phyloP scores from a whole-genome alignment of 306 rosid species.

The Castanea crenata region DNA sequence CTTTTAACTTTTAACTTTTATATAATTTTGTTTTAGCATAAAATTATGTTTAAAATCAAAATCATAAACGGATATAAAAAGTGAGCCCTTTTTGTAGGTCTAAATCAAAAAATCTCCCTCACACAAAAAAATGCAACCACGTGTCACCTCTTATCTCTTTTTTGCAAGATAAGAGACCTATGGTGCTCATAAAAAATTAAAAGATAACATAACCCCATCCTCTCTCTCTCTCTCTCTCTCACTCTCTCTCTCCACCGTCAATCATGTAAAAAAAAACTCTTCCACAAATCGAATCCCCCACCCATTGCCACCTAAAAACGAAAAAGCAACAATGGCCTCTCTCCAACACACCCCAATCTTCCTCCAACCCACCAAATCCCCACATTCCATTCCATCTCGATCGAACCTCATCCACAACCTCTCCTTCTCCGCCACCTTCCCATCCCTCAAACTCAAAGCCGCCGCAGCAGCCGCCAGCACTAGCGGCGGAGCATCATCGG shows the following conservation, averaged over 20 bases:
- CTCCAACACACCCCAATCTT: slow-evolving; percentile 60
- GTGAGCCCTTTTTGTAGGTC: not conserved
- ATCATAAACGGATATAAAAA: too few species aligned
- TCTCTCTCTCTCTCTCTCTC: not conserved
- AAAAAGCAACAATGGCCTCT: slow-evolving; percentile 57
- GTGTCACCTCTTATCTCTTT: slow-evolving; percentile 32
- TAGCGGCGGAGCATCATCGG: slow-evolving; percentile 36
- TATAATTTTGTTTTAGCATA: too few species aligned
- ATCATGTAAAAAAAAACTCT: not conserved
- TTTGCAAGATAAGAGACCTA: slow-evolving; percentile 28
- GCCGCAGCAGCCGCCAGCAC: not conserved
- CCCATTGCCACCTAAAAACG: not conserved
- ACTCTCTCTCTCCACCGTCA: not conserved
- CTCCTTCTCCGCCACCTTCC: slow-evolving; percentile 49
- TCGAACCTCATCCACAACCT: slow-evolving; percentile 39
- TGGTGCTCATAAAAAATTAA: not conserved
- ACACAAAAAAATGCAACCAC: slow-evolving; percentile 25
- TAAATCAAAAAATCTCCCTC: not conserved
- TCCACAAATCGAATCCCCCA: slow-evolving; percentile 20
- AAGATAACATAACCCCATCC: not conserved
- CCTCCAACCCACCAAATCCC: slow-evolving; percentile 61
- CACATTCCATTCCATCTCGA: slow-evolving; percentile 27
- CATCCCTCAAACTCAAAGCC: slow-evolving; percentile 38
- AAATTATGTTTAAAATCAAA: too few species aligned
- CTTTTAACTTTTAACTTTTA: too few species aligned